These are phyloP conservation scores for Ceratocystis eucalypticola DNA, from an alignment of 2,329 filamentous ascomycete genomes.

Conservation along the genomic window DNA sequence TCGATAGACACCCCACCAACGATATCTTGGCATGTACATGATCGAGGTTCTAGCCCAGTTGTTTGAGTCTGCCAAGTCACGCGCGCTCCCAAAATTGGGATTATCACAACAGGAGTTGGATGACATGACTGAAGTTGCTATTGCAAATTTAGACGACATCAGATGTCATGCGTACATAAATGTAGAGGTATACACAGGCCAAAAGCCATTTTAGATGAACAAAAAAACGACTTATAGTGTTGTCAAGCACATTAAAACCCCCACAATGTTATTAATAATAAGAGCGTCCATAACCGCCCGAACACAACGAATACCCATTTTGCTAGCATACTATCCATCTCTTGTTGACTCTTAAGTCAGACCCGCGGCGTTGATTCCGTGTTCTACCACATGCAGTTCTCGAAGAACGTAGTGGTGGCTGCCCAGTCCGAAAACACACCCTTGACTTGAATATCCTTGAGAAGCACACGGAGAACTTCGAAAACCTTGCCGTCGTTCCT, in stretches of 20 bases:
- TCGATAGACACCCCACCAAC: slow-evolving; percentile 21
- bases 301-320: too few relatives aligned
- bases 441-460: slow-evolving; percentile 43
- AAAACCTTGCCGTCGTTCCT: slow-evolving; percentile 54
- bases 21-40: slow-evolving; percentile 34
- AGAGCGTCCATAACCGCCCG: too few relatives aligned
- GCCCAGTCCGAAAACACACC: slow-evolving; percentile 59
- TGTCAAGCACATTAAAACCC: too few relatives aligned
- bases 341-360: too few relatives aligned
- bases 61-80: slow-evolving; percentile 30
- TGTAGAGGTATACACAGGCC: slow-evolving; percentile 32
- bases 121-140: slow-evolving; percentile 24
- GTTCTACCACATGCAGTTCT: slow-evolving; percentile 44
- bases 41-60: slow-evolving; percentile 31
- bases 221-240: too few relatives aligned
- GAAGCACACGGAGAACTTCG: slow-evolving; percentile 51
- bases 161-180: slow-evolving; percentile 33
- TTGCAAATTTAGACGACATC: slow-evolving; percentile 27
- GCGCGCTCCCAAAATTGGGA: slow-evolving; percentile 30
- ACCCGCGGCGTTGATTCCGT: too few relatives aligned
- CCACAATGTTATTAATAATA: too few relatives aligned
- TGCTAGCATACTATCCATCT: too few relatives aligned
- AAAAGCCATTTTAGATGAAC: slow-evolving; percentile 26
- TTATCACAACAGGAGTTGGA: slow-evolving; percentile 24
- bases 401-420: slow-evolving; percentile 55